These are phyloP conservation scores for Gastrolobium villosum DNA, from an alignment of 306 rosid genomes.

Conservation along the genomic window DNA sequence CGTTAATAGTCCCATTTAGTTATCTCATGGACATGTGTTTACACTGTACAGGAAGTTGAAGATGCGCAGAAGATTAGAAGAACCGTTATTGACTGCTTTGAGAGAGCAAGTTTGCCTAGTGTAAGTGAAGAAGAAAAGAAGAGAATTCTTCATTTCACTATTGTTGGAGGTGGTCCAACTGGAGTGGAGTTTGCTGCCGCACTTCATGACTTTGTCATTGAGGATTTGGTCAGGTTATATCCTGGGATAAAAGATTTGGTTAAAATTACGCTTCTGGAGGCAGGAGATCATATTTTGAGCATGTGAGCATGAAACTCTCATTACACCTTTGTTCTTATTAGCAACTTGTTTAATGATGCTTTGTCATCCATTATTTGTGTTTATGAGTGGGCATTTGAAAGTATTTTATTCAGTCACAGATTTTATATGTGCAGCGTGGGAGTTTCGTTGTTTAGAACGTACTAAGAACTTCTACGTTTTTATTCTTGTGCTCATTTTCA, in stretches of 20 bases:
- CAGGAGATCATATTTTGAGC: constrained; percentile 88
- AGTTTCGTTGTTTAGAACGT: constrained; percentile 11
- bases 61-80: constrained; percentile 97
- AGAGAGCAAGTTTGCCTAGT: constrained; percentile 87
- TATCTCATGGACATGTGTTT: constrained; percentile 22
- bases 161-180: constrained; percentile 99
- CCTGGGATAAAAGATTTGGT: constrained; percentile 80
- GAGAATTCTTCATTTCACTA: constrained; percentile 95
- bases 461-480: not conserved
- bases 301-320: constrained; percentile 62
- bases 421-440: constrained; percentile 21
- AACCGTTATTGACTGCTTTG: constrained; percentile 94
- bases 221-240: constrained; percentile 79
- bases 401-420: constrained; percentile 36
- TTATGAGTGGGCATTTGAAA: constrained; percentile 57
- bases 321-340: constrained; percentile 12
- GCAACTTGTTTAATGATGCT: constrained; percentile 19
- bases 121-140: constrained; percentile 85
- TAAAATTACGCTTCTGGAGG: constrained; percentile 90
- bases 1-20: too few species aligned
- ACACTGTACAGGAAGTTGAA: constrained; percentile 89
- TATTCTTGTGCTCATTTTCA: constrained; percentile 48
- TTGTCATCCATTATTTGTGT: constrained; percentile 3
- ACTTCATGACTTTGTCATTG: constrained; percentile 92
- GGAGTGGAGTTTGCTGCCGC: constrained; percentile 99